Evolutionary conservation across 2,329 filamentous ascomycete genomes (phyloP), one percentile per base, ranked within the genome.

Genomic region (Beauveria scarabaeidicola): DNA sequence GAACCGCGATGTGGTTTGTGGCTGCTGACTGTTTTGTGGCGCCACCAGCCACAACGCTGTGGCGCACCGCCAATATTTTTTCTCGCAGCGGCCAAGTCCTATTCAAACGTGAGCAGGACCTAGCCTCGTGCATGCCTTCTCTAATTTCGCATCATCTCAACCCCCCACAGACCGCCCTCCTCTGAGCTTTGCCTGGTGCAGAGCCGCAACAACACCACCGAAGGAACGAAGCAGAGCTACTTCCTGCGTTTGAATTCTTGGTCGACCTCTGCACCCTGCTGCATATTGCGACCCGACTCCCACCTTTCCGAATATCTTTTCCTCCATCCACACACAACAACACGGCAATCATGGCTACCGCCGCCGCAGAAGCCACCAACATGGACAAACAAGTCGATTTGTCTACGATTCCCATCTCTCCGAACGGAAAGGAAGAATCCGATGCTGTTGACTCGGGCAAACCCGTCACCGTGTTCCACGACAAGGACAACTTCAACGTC

Each of bases 401-500:
- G 62, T 85, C 83, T 61, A 87, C 84, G 55, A 87, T 88, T 61
- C 85, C 85, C 66, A 82, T 88, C 72, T 85, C 83, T 55, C 84
- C 84, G 56, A 81, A 79, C 63, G 84, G 87, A 66, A 71, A 79
- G 61, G 76, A 79, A 60, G 77, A 79, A 62, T 74, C 76, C 67
- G 74, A 78, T 59, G 74, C 76, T 64, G 78, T 80, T 59, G 74
- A 74, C 58, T 77, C 78, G 64, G 75, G 75, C 65, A 87, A 92
- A 72, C 80, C 89, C 55, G 82, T 96, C 69, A 99, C 94, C 51
- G 93, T 99, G 67, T 99, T 99, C 80, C 92, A 99, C 74, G 91
- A 97, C 78, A 89, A 94, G 68, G 89, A 97, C 66, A 97, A 99
- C 82, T 99, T 99, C 84, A 99, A 96, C 69, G 94, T 99, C 76